Evolutionary conservation across 345 rosid species (phyloP), one percentile per base, ranked within the genome.

Genomic region (Boechera retrofracta): DNA sequence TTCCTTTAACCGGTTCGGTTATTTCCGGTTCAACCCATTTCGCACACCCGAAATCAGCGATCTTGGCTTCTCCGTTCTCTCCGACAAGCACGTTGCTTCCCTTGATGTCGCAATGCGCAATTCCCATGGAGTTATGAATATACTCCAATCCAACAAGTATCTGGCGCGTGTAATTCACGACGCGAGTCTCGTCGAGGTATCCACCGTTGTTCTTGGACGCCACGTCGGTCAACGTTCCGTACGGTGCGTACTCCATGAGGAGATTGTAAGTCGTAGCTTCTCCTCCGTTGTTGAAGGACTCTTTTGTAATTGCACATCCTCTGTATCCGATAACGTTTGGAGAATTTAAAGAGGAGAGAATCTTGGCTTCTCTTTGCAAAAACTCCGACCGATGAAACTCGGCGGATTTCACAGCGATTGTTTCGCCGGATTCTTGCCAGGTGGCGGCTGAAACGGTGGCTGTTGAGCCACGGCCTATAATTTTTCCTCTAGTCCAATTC

Each of bases 61-160:
- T 81, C 73, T 86, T 87, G 44, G 81, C 90, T 5, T 85, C 89
- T 10, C 89, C 90, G 26, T 31, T 72, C 4, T 68, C 32, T 16
- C 86, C 86, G 1, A 92, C 67, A 8, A 92, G 61, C 53, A 92
- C 82, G 78, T 90, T 92, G 47, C 85, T 77, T 39, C 87, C 82
- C 56, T 92, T 92, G n/a, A 92, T 72, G 80, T 92, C 98, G 60
- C 98, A 86, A 83, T 90, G 98, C 62, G 68, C 96, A 15, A 86
- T 24, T 9, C 92, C 88, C 12, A 74, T 68, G 0, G 83, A 80
- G 5, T 69, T 33, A 69, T 92, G 98, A 47, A 92, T 39, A 73
- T 89, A 85, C 69, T 85, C 86, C 11, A 92, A 75, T 1, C 90
- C 98, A 28, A 71, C 80, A 24, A 86, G 75, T 52, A 92, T 77